These are phyloP conservation scores for Ophiostoma pallidulum DNA, from an alignment of 2,329 filamentous ascomycete genomes.

Conservation along the genomic window DNA sequence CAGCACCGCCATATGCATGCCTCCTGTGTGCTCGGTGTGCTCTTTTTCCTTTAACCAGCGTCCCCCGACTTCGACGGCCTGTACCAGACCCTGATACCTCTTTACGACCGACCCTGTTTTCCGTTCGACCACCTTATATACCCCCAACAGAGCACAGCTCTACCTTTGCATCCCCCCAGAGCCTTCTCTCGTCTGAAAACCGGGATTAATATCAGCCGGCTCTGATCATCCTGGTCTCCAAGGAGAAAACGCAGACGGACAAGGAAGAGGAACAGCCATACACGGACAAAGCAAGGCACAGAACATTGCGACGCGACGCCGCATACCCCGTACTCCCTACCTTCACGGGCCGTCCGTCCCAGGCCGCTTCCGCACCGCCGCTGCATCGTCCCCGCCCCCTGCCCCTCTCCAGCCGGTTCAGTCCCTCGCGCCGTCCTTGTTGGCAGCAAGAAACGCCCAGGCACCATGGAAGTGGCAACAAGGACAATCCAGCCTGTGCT, in stretches of 20 bases:
- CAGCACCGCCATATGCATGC: too few relatives aligned
- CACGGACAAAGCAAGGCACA: neutral
- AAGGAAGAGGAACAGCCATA: neutral
- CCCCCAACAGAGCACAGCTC: neutral
- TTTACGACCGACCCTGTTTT: neutral
- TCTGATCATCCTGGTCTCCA: conserved; percentile 6
- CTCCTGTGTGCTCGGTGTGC: neutral
- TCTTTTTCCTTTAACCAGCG: neutral
- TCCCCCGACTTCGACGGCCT: neutral
- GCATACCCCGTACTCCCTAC: too few relatives aligned
- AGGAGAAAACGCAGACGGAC: neutral
- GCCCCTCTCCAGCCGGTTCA: neutral
- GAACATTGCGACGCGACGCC: too few relatives aligned
- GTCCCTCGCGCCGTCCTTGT: neutral
- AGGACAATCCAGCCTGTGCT: conserved; percentile 10
- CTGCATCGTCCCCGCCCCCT: neutral
- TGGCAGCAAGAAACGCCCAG: neutral
- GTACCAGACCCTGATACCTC: neutral
- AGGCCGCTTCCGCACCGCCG: neutral
- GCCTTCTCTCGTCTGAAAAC: neutral
- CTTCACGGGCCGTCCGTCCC: too few relatives aligned
- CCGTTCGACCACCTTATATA: neutral
- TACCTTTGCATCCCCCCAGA: conserved; percentile 6
- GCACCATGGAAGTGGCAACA: conserved; percentile 15
- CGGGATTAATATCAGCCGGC: conserved; percentile 9